A percentile compares a stretch with the other conserved stretches of the same genome.
Conservation (phyloP, 2,329 filamentous ascomycete genomes). For the Nemania sp. region DNA sequence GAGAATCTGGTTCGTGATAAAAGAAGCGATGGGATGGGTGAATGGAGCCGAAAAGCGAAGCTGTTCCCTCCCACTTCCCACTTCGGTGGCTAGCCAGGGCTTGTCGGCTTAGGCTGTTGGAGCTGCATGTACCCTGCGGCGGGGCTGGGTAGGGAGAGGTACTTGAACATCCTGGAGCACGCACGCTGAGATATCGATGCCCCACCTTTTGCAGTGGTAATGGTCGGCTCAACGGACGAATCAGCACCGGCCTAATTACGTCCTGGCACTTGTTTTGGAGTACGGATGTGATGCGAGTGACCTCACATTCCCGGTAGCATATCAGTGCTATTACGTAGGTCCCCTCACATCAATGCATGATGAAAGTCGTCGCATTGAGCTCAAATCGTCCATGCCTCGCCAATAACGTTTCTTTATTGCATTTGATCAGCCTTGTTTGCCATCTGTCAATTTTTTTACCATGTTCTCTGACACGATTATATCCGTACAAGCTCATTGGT, state of each 20-base stretch:
- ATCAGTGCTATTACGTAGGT: conserved; percentile 36
- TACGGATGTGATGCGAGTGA: conserved; percentile 42
- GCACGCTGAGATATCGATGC: conserved; percentile 2
- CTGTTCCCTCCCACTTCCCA: conserved; percentile 34
- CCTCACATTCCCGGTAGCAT: conserved; percentile 42
- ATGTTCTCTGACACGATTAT: conserved; percentile 15
- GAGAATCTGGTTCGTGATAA: conserved; percentile 53
- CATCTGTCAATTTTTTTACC: neutral
- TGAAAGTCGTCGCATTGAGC: conserved; percentile 6
- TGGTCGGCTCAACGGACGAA: conserved; percentile 51
- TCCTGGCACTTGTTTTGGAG: conserved; percentile 32
- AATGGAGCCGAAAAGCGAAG: conserved; percentile 42
- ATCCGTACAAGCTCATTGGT: conserved; percentile 9
- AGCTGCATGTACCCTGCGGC: conserved; percentile 18
- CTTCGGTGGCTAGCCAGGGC: conserved; percentile 31
- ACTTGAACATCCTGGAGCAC: conserved; percentile 36
- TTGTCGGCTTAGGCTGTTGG: conserved; percentile 29
- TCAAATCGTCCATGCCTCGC: neutral
- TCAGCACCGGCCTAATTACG: conserved; percentile 50
- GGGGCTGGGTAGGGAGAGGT: conserved; percentile 13
- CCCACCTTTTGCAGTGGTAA: conserved; percentile 30
- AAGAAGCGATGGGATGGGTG: conserved; percentile 45
- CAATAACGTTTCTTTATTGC: neutral
- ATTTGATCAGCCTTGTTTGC: conserved; percentile 8
- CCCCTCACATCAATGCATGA: neutral